Base-by-base conservation (phyloP, 2,329 filamentous ascomycete genomes). In the Epichloe scottii region DNA sequence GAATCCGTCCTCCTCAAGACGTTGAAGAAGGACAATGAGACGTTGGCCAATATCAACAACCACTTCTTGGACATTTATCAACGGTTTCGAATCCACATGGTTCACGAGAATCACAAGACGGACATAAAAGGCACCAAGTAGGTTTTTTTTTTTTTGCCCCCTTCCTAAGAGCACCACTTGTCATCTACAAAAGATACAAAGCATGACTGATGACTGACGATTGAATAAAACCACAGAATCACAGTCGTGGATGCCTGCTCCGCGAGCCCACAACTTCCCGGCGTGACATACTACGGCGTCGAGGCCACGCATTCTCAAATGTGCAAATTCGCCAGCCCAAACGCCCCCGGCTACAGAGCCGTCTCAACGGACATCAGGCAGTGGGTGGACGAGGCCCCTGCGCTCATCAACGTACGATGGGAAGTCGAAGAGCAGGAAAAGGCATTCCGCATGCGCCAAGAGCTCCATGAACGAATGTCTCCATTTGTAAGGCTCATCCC, bases 11-110 rank as follows among this genome's bases (percentile, higher is more conserved):
- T 90, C 41, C 71, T 90, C 55, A 80, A 77, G 59, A 82, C 84
- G 2, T 72, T 90, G n/a, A 83, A 82, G 62, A 79, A 74, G 48
- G 82, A 89, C 60, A 89, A 84, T 53, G 85, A 89, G 66, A 85
- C 79, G 0, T 67, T 90, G 5, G 79, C 85, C 58, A 82, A 84
- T 54, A 88, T 90, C 64, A 89, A 87, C 63, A 78, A 72, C 48
- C 76, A 83, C 52, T 90, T 90, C 57, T 72, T 83, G 17, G 81
- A 88, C 48, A 80, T 89, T 30, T 81, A 86, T 55, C 76, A 80
- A 51, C 75, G 81, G 1, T 89, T 87, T 60, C 77, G 80, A 56
- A 81, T 89, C 48, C 85, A 85, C 59, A 87, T 89, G 76, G 86
- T 82, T 38, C 84, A 89, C 51, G 86, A 90, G 61, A 83, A 82